Evolutionary conservation across 2,329 filamentous ascomycete genomes (phyloP), one percentile per base, ranked within the genome.

Genomic region (Rhynchosporium secalis): DNA sequence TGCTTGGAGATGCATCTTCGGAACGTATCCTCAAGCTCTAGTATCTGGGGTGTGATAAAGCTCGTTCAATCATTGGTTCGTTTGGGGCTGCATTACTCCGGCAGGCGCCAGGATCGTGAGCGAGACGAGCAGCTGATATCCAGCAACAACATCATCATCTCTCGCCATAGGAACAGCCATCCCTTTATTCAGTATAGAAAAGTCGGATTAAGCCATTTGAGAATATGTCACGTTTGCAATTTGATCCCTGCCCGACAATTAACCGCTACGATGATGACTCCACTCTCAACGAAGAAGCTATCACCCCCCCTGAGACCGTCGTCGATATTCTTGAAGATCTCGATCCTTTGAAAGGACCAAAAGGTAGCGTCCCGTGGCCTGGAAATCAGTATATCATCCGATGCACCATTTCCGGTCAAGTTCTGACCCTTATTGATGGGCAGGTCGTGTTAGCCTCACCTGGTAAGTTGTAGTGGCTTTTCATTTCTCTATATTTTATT

Each of bases 301-400:
- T 54, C 3, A 68, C 66, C 51, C 64, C 64, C 12, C 64, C 66
- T 3, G 62, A 63, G 59, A 63, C 62, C 26, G 52, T 66, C 43
- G 46, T 48, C 9, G 58, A 58, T 40, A 3, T 45, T 40, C 26
- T 48, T n/a, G 52, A 65, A 31, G 55, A 49, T 29, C 12, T 47
- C 3, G 54, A 58, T 38, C 48, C 49, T 8, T 20, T 56, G 20
- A 47, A 15, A 10, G 38, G 33, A 43, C 10, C 29, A 8, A 58
- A 43, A 5, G n/a, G 41, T 38, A 62, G 45, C 56, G 66, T 68
- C 20, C 66, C 67, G 46, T 68, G 64, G 67, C 66, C 66, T 38
- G 62, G 55, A 15, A 65, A 52, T 15, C 68, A 63, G 20, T 69
- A 66, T 48, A 64, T 69, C 31, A 69, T 69, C 48, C 67, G 67